Percentiles rank a stretch among this genome's conserved stretches.
These are phyloP conservation scores for Amanita polypyramis DNA, from an alignment of 768 basidiomycete species.

Conservation along the genomic window DNA sequence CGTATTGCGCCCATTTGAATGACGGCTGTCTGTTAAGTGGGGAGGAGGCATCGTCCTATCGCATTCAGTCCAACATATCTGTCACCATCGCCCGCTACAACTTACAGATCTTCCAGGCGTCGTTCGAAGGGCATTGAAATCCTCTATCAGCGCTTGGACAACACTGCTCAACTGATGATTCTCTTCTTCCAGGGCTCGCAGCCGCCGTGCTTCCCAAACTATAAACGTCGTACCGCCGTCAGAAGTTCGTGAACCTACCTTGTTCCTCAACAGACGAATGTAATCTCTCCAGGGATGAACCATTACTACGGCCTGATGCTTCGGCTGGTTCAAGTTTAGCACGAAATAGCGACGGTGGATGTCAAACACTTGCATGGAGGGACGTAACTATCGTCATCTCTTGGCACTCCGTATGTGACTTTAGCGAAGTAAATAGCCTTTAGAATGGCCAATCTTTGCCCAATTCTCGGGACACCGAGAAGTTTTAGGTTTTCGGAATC, in stretches of 20 bases:
- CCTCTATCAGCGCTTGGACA: conserved; percentile 56
- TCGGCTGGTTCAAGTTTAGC: conserved; percentile 16
- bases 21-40: conserved; percentile 64
- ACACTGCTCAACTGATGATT: conserved; percentile 58
- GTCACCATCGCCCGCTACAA: conserved; percentile 6
- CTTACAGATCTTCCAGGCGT: conserved; percentile 31
- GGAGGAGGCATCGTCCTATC: conserved; percentile 27
- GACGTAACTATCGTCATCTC: conserved; percentile 77
- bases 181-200: conserved; percentile 65
- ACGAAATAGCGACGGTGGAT: not conserved
- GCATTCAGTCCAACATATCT: conserved; percentile 7
- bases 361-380: conserved; percentile 63
- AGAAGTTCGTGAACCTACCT: conserved; percentile 31
- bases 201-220: conserved; percentile 44
- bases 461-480: conserved; percentile 81
- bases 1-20: conserved; percentile 83
- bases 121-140: conserved; percentile 36
- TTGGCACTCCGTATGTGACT: conserved; percentile 69
- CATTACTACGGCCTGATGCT: conserved; percentile 21
- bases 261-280: conserved; percentile 63
- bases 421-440: conserved; percentile 90
- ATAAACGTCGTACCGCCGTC: not conserved
- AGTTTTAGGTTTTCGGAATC: conserved; percentile 80
- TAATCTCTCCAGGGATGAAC: conserved; percentile 54
- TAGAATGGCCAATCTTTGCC: conserved; percentile 85